Evolutionary conservation across 2,329 filamentous ascomycete genomes (phyloP), one percentile per base, ranked within the genome.

Genomic region (Fusarium staphyleae): DNA sequence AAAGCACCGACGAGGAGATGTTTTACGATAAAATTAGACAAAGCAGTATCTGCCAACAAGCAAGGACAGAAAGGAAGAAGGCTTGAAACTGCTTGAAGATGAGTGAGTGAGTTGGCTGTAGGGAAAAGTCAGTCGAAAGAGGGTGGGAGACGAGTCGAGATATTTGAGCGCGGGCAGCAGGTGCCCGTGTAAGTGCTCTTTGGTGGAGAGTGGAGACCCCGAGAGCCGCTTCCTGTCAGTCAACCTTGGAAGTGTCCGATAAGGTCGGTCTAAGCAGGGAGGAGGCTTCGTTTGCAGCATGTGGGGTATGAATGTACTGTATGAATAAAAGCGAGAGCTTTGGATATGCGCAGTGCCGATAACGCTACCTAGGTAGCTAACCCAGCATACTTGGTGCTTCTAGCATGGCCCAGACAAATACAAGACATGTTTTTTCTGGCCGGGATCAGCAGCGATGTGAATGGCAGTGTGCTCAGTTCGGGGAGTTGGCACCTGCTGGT

Each of bases 71-170:
- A 39, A 43, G 37, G 15, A 36, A 26, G 19, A 45, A 33, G 28
- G 43, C 39, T 37, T 39, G 43, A 63, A 50, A 19, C 41, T 59
- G 30, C 11, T 32, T 48, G 18, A 34, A 52, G 24, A 26, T 35
- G 35, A 35, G 42, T 45, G 59, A 57, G 33, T 37, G 42, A 36
- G 29, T 47, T 50, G 30, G 37, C n/a, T 47, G 46, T n/a, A 34
- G 29, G 26, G 40, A 41, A 19, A 32, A 44, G 35, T 44, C 30
- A 32, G 24, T 29, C 32, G 39, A 39, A 37, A 44, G 40, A 48
- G 51, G 65, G 63, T 55, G 62, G 62, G 52, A 66, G 65, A 67
- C 37, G 43, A 66, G 65, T 66, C 37, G 43, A 37, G 54, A 57
- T 67, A 67, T 67, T 66, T 67, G 65, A 66, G 32, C 29, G 36